Evolutionary conservation across 2,329 filamentous ascomycete species (phyloP), one percentile per base, ranked within the genome.

Genomic region (Talaromyces sp.): DNA sequence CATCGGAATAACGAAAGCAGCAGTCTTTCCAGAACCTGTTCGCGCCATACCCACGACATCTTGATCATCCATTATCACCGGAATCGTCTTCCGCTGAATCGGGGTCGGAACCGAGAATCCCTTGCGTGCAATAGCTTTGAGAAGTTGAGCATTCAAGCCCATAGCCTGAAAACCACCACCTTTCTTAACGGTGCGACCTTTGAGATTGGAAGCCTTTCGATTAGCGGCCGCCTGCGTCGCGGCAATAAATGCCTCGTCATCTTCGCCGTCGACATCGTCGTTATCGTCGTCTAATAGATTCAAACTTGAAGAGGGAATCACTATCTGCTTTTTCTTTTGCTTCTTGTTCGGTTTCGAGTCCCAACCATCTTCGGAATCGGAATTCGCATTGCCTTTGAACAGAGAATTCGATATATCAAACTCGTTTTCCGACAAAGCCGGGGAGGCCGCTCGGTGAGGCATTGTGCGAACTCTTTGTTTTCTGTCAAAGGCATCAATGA

Each of bases 21-120:
- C 95, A 1, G 96, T 99, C 81, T 99, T 99, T 80, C 95, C 95
- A 21, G 93, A 98, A 74, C 95, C 95, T n/a, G 96, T 99, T 68
- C 96, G 85, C 7, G 95, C 95, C 95, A 99, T 99, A 68, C 93
- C 96, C 25, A 99, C 93, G n/a, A 98, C 91, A 83, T 99, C 95
- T 77, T 92, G 91, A 60, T 89, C 86, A 65, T 96, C 90, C 69
- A 98, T 82, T 61, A 99, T 87, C 61, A 98, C 82, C 3, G 95
- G 96, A 55, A 99, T 96, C 1, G 95, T 91, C 78, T 98, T 98
- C 69, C 95, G 87, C 80, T 99, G 95, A 76, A 99, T 99, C 0
- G 95, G 95, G 0, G 95, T 99, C 3, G 96, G 96, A 2, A 98
- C 91, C 0, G 90, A 92, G 77, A 97, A 99, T 16, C 95, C 96